These are phyloP conservation scores for Neofusicoccum ribis DNA, from an alignment of 2,329 filamentous ascomycete genomes.

Conservation along the genomic window DNA sequence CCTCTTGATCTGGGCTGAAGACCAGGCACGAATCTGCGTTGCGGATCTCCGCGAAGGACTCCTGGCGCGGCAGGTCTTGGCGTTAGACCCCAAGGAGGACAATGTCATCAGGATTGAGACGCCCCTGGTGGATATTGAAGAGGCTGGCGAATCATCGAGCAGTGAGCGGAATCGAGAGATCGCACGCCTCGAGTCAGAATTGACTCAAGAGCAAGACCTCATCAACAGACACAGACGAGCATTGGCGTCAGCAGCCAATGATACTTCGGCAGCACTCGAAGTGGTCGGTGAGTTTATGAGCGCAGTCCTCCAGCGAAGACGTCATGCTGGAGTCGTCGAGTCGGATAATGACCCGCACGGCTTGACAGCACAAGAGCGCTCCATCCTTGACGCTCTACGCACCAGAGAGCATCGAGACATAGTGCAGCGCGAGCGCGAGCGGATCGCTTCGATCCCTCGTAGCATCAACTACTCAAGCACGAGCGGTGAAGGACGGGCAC, in stretches of 20 bases:
- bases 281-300: conserved; percentile 13
- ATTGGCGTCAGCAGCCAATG: conserved; percentile 31
- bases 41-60: conserved; percentile 71
- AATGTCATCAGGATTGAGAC: conserved; percentile 59
- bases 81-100: conserved; percentile 59
- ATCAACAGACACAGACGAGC: conserved; percentile 45
- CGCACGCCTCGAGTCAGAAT: conserved; percentile 33
- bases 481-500: background rate
- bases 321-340: conserved; percentile 38
- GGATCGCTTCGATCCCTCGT: conserved; percentile 34
- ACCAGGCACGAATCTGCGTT: conserved; percentile 73
- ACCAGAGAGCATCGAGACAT: conserved; percentile 46
- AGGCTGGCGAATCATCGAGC: conserved; percentile 29
- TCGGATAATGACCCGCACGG: conserved; percentile 48
- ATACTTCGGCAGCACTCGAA: conserved; percentile 15
- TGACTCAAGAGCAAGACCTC: conserved; percentile 47
- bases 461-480: conserved; percentile 43
- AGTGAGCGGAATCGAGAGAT: conserved; percentile 39
- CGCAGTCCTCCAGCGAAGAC: conserved; percentile 24
- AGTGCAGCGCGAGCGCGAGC: conserved; percentile 32
- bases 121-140: conserved; percentile 44
- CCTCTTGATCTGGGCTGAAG: conserved; percentile 90
- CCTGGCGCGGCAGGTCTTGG: conserved; percentile 66
- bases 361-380: conserved; percentile 47
- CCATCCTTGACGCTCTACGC: conserved; percentile 48